A percentile compares a stretch with the other conserved stretches of the same genome.
These are phyloP conservation scores for Isabelozyma gotoi DNA, from an alignment of 805 yeast genomes.

Conservation along the genomic window DNA sequence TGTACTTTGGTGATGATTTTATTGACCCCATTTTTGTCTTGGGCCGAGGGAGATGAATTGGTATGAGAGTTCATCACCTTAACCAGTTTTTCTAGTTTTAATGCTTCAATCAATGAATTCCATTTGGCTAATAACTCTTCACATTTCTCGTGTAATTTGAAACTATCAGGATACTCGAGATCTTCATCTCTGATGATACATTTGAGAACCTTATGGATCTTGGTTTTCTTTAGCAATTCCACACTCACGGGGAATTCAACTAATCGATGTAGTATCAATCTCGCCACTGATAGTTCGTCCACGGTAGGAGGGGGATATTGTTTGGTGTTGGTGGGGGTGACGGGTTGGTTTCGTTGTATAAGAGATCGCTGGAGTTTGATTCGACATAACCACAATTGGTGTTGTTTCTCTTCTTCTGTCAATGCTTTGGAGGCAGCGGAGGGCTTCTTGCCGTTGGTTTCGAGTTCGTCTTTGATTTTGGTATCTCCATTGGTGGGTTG, in stretches of 20 bases:
- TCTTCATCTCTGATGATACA: conserved; percentile 42
- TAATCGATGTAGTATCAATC: conserved; percentile 39
- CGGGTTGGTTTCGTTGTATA: conserved; percentile 44
- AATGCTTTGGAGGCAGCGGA: conserved; percentile 12
- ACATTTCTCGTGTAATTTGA: conserved; percentile 46
- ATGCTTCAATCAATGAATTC: conserved; percentile 34
- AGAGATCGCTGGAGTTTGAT: conserved; percentile 49
- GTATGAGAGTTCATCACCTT: not conserved
- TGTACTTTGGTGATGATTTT: not conserved
- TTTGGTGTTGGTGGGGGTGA: conserved; percentile 35
- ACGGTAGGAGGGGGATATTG: conserved; percentile 40
- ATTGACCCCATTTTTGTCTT: not conserved
- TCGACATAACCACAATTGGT: conserved; percentile 48
- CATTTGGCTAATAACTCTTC: conserved; percentile 41
- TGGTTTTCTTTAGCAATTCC: conserved; percentile 43
- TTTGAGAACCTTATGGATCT: conserved; percentile 52
- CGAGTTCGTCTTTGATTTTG: conserved; percentile 1
- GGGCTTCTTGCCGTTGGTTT: not conserved
- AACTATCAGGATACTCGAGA: conserved; percentile 43
- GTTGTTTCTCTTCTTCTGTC: conserved; percentile 41
- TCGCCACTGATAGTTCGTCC: conserved; percentile 42
- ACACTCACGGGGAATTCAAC: conserved; percentile 42
- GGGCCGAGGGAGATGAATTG: not conserved
- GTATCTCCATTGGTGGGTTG: conserved; percentile 2
- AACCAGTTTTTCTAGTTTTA: conserved; percentile 30